Evolutionary conservation across 1,284 basidiomycete genomes (phyloP), one percentile per base, ranked within the genome.

Genomic region (Coniferiporia weirii): DNA sequence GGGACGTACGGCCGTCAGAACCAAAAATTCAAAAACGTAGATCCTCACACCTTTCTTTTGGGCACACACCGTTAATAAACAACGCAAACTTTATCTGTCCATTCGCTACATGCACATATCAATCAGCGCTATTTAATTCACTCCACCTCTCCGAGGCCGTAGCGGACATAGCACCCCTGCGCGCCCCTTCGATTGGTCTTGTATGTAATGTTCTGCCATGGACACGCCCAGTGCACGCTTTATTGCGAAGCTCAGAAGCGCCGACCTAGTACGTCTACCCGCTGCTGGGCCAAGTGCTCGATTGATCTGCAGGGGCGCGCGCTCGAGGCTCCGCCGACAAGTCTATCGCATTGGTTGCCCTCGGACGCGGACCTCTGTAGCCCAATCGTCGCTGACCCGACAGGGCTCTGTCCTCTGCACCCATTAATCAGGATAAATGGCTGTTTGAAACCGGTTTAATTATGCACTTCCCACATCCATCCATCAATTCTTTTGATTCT

Each of bases 21-120:
- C 44, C 44, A 46, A 56, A 46, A 48, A 48, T 36, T 35, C 32
- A 49, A 56, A 56, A 48, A 48, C 46, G 54, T 56, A 56, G 54
- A 56, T 56, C 54, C 44, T 46, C 54, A 38, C 45, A 56, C 17
- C 46, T 48, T 35, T n/a, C 46, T n/a, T 15, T 12, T 35, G 35
- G 27, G 27, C 27, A 46, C 17, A 46, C 44, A 46, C 9, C 8
- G 9, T 40, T 40, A 40, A 12, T 46, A n/a, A n/a, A 46, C 17
- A n/a, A 15, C 19, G 2, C 12, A 46, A 46, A n/a, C 44, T 9
- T 46, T 17, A 46, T 46, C 17, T 20, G 4, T 5, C 27, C 27
- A 27, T 5, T 5, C 27, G 27, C 5, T 3, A 27, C 27, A 27
- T 3, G 9, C 8, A 2, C 15, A 40, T 40, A 46, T 46, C 44